phyloP scores from a whole-genome alignment of 176 grass and related monocot species.

The Pontederia crassipes region DNA sequence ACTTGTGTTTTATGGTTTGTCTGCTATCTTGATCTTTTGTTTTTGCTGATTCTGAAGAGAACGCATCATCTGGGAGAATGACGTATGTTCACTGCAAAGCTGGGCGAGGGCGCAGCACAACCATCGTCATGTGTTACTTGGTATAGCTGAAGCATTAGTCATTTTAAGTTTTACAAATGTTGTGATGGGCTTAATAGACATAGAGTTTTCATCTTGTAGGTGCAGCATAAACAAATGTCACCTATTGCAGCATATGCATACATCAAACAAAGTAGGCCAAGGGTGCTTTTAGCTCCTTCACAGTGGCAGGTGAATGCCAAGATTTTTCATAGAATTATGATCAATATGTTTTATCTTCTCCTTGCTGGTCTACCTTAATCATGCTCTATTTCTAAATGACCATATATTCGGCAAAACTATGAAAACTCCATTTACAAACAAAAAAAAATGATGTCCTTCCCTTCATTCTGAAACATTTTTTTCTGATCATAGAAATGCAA shows the following conservation, averaged over 20 bases:
- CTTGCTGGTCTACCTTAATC: background rate
- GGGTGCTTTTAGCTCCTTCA: constrained; percentile 71
- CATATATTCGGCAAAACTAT: background rate
- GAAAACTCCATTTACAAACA: too few relatives aligned
- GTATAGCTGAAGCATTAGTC: constrained; percentile 11
- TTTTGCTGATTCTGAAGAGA: constrained; percentile 16
- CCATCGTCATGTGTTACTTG: constrained; percentile 96
- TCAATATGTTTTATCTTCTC: background rate
- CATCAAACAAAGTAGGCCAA: constrained; percentile 67
- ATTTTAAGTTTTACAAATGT: background rate
- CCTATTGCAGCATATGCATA: constrained; percentile 63
- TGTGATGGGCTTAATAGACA: background rate
- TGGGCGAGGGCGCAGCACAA: constrained; percentile 91
- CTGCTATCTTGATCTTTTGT: background rate
- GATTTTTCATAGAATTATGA: background rate
- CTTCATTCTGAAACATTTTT: too few relatives aligned
- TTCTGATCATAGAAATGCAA: too few relatives aligned
- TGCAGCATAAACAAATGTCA: constrained; percentile 82
- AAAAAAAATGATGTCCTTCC: too few relatives aligned
- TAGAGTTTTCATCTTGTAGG: constrained; percentile 31
- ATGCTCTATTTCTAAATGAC: background rate
- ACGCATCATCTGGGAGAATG: constrained; percentile 44
- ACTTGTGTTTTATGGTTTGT: background rate
- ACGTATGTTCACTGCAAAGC: constrained; percentile 99
- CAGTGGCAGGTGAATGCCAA: constrained; percentile 54